A percentile compares a stretch with the other conserved stretches of the same genome.
Conservation (phyloP, 2,329 filamentous ascomycete species). For the Penicillium hesseltinei region DNA sequence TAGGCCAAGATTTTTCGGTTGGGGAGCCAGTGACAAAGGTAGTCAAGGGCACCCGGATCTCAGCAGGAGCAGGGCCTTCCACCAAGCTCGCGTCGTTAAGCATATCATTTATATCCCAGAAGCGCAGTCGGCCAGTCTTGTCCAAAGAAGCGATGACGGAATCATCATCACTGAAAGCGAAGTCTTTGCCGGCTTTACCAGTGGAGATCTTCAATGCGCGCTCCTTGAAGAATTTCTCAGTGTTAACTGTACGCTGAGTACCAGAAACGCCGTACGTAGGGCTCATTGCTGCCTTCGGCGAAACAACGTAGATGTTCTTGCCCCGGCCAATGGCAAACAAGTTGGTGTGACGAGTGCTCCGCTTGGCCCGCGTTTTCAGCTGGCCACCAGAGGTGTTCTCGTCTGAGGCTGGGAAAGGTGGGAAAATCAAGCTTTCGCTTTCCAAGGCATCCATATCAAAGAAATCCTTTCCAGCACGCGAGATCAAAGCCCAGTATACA, state of each 20-base stretch:
- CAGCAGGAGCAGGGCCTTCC: conserved; percentile 54
- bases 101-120: conserved; percentile 92
- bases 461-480: conserved; percentile 72
- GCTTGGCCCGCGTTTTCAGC: conserved; percentile 90
- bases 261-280: conserved; percentile 50
- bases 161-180: conserved; percentile 96
- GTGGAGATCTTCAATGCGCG: conserved; percentile 91
- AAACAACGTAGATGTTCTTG: conserved; percentile 90
- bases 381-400: conserved; percentile 89
- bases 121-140: conserved; percentile 93
- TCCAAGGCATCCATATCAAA: conserved; percentile 77
- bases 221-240: conserved; percentile 80
- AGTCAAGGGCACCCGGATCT: conserved; percentile 82
- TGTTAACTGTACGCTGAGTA: conserved; percentile 67
- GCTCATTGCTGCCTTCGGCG: conserved; percentile 56
- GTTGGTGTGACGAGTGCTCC: conserved; percentile 83
- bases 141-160: conserved; percentile 91
- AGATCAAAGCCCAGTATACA: conserved; percentile 91
- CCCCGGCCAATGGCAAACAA: conserved; percentile 95
- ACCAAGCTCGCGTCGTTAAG: conserved; percentile 51
- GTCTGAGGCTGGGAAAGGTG: conserved; percentile 79
- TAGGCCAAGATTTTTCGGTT: conserved; percentile 93
- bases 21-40: conserved; percentile 83
- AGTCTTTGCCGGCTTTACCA: conserved; percentile 97
- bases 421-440: conserved; percentile 82